A percentile compares a stretch with the other conserved stretches of the same genome.
Evolutionary conservation across 2,329 filamentous ascomycete species (phyloP).

Genomic region (Colletotrichum spaethianum): DNA sequence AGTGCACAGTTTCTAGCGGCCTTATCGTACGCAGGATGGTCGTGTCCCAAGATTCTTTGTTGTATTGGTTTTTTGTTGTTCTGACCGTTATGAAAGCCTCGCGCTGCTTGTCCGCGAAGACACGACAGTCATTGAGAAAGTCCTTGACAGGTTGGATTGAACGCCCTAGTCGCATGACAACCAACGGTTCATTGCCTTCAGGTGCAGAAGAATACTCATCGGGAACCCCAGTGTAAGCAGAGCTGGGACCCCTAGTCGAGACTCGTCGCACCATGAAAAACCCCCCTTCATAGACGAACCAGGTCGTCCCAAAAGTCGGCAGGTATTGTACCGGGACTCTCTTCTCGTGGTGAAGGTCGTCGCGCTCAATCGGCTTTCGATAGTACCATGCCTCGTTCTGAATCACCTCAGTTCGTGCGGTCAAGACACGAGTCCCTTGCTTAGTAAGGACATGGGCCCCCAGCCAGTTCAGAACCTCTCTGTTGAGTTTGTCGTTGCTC

Average conservation of each 20-base stretch:
- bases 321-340: conserved; percentile 54
- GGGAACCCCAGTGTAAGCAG: conserved; percentile 41
- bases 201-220: conserved; percentile 53
- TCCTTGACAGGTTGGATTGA: conserved; percentile 50
- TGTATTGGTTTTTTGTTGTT: conserved; percentile 46
- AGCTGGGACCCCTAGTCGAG: conserved; percentile 38
- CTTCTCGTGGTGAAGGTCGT: conserved; percentile 52
- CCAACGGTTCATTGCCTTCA: conserved; percentile 54
- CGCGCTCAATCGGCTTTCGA: conserved; percentile 46
- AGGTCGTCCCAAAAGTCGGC: conserved; percentile 54
- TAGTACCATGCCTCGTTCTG: conserved; percentile 52
- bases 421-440: conserved; percentile 51
- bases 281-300: conserved; percentile 51
- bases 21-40: conserved; percentile 49
- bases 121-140: conserved; percentile 49
- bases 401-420: conserved; percentile 51
- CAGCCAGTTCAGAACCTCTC: conserved; percentile 56
- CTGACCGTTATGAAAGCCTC: conserved; percentile 54
- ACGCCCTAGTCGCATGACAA: conserved; percentile 56
- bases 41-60: conserved; percentile 52
- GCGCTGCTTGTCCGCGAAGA: conserved; percentile 52
- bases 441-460: conserved; percentile 51
- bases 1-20: conserved; percentile 52
- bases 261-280: conserved; percentile 55
- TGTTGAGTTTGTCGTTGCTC: conserved; percentile 54